phyloP scores from a whole-genome alignment of 2,329 filamentous ascomycete genomes.

The Calonectria naviculata region DNA sequence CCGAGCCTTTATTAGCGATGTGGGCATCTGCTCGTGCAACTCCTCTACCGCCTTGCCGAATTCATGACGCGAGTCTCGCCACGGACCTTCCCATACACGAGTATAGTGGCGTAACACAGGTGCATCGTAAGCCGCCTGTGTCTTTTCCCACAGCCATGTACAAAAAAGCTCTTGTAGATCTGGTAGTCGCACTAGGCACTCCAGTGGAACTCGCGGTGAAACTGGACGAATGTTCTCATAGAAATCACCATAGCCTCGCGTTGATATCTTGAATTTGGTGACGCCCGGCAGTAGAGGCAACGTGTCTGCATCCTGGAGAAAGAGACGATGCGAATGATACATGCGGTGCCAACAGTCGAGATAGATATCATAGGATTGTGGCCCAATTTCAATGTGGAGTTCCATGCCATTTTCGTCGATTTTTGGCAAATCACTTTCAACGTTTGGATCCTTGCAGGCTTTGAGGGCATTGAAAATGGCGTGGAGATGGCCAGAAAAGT shows the following conservation, averaged over 20 bases:
- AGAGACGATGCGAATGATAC: background rate
- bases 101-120: background rate
- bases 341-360: conserved; percentile 2
- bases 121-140: background rate
- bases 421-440: background rate
- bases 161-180: conserved; percentile 8
- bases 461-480: conserved; percentile 7
- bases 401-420: background rate
- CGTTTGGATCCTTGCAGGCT: background rate
- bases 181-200: conserved; percentile 1
- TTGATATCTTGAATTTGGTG: background rate
- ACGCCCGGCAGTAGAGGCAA: background rate
- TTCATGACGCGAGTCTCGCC: conserved; percentile 15
- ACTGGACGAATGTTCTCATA: background rate
- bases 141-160: background rate
- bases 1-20: background rate
- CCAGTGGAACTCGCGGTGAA: background rate
- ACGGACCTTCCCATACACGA: conserved; percentile 13
- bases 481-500: conserved; percentile 10
- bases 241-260: background rate
- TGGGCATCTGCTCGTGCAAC: background rate
- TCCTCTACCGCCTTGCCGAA: conserved; percentile 11
- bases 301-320: background rate
- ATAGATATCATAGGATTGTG: background rate
- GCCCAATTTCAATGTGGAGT: background rate